Evolutionary conservation across 2,329 filamentous ascomycete genomes (phyloP), one percentile per base, ranked within the genome.

Genomic region (Fusarium miscanthi): DNA sequence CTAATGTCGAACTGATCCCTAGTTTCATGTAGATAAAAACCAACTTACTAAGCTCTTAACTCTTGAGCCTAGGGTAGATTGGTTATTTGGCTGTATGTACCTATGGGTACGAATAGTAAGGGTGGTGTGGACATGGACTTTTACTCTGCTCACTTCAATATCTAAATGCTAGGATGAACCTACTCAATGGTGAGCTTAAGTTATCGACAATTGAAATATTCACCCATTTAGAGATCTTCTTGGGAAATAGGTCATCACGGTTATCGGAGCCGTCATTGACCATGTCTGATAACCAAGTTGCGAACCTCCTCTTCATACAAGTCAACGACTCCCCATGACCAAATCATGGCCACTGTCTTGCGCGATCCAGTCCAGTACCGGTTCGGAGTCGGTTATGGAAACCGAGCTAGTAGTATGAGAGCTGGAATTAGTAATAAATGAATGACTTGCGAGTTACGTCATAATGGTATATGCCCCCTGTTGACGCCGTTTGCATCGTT

Each of bases 391-490:
- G 40, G 33, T 45, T 7, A 10, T 12, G 30, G 21, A 12, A 35
- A 42, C 37, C 23, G 30, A 56, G 23, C 30, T 21, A 35, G 17
- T 23, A 43, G 10, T 37, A 13, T 8, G 35, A 35, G 46, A 49
- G 23, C 56, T 30, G 37, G 23, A 43, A 48, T 27, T 6, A 33
- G 41, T 27, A 17, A 27, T 41, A 25, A 14, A 41, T 25, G 10
- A 19, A 38, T 61, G 59, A 58, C 27, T 46, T 30, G 27, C 12
- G 8, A 27, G 25, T 49, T 45, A 58, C 58, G 66, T 69, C 66
- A 69, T 69, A 58, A 63, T 52, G 10, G 37, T 27, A 40, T 41
- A 57, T 25, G 23, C 38, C 62, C 43, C 43, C 56, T 43, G 51
- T 59, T 51, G 25, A 66, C 58, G 14, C 46, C n/a, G 31, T 46